Base-by-base conservation (phyloP, 306 rosid genomes). In the Lathyrus tuberosus region DNA sequence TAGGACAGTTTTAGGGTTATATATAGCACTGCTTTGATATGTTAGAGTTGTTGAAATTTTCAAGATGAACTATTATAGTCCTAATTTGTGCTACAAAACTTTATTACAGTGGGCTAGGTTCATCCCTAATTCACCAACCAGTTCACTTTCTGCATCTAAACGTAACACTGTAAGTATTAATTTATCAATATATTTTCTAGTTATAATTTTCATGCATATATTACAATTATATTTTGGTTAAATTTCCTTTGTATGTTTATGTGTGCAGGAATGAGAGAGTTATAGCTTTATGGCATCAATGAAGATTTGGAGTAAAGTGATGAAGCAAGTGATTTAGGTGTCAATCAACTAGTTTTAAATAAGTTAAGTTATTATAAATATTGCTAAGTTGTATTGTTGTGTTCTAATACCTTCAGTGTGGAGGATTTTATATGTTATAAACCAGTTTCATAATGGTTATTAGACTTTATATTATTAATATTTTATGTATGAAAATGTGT, bases 61-160 rank as follows among this genome's bases (percentile, higher is more conserved):
- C 47, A 33, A 17, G 4, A 37, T 67, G 8, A 8, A 16, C 5
- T 3, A 16, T 42, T 17, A 5, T 69, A 35, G 40, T 35, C 8
- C 70, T 72, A 48, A 62, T 20, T 60, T 59, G 1, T 54, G 15
- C 15, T 64, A 3, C 40, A 15, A 4, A 46, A 65, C 44, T 60
- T 31, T 35, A 51, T 60, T 41, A 78, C 83, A 93, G 98, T 94
- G 98, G 98, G 94, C 98, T 18, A 84, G 96, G 90, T 90, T 85
- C 86, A 81, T 89, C 78, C 96, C 98, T 66, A 80, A 79, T 73
- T 84, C 97, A 1, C 75, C 87, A 76, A 73, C 84, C 51, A 81
- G 83, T 59, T 78, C 96, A 43, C 76, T 70, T 75, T 67, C 91
- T 20, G 91, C 85, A 30, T 84, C 72, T 63, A 84, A 67, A 47